A percentile compares a stretch with the other conserved stretches of the same genome.
Evolutionary conservation across 805 yeast genomes (phyloP).

Genomic region (Candida arabinofermentans): DNA sequence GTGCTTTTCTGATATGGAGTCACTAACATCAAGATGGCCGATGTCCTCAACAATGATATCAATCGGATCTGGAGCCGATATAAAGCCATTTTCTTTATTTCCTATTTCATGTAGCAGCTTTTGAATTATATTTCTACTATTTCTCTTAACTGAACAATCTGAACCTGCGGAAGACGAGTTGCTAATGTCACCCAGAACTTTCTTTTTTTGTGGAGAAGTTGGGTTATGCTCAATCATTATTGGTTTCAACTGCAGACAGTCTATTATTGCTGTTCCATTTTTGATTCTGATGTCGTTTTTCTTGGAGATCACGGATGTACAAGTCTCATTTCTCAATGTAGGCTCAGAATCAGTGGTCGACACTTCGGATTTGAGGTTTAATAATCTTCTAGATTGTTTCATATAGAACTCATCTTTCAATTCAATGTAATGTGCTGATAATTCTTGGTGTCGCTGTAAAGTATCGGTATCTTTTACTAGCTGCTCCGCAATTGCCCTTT

Average conservation of each 20-base stretch:
- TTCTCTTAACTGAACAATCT: slow-evolving; percentile 2
- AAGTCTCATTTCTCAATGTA: background rate
- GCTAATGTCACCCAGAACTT: slow-evolving; percentile 10
- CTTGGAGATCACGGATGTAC: background rate
- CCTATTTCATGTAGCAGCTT: slow-evolving; percentile 34
- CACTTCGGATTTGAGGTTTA: too few relatives aligned
- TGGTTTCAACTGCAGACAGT: slow-evolving; percentile 23
- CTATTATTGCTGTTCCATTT: slow-evolving; percentile 12
- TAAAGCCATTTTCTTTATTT: slow-evolving; percentile 20
- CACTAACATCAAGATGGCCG: background rate
- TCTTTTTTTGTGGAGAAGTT: slow-evolving; percentile 20
- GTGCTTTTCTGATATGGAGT: background rate
- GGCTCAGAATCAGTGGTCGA: background rate
- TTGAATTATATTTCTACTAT: slow-evolving; percentile 23
- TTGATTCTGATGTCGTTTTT: slow-evolving; percentile 1
- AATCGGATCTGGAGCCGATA: background rate
- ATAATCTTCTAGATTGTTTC: background rate
- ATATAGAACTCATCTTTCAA: slow-evolving; percentile 3
- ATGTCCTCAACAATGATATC: background rate
- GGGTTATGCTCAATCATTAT: slow-evolving; percentile 27
- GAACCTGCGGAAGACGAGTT: slow-evolving; percentile 4
- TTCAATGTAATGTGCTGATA: slow-evolving; percentile 5
- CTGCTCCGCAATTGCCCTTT: slow-evolving; percentile 20
- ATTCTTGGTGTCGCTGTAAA: slow-evolving; percentile 1
- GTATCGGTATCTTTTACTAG: slow-evolving; percentile 10